Evolutionary conservation across 306 rosid genomes (phyloP).

Genomic region (Vigna mungo): DNA sequence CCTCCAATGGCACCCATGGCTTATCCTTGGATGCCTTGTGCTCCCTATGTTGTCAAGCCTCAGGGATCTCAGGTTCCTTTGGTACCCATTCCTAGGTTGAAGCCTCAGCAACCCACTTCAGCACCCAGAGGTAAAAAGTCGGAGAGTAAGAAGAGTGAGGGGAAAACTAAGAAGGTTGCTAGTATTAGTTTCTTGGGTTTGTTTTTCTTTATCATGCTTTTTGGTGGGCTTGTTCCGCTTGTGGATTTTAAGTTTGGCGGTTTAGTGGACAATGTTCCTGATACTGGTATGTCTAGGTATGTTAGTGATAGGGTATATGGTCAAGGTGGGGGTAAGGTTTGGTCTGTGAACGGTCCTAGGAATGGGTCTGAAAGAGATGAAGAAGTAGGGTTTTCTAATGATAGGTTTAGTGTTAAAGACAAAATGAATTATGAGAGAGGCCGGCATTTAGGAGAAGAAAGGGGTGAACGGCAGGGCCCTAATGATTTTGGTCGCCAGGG

Average conservation of each 20-base stretch:
- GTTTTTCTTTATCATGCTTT: constrained; percentile 74
- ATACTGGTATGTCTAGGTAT: constrained; percentile 57
- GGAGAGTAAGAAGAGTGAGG: constrained; percentile 69
- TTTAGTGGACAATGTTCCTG: constrained; percentile 52
- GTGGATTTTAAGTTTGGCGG: constrained; percentile 69
- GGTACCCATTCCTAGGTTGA: constrained; percentile 92
- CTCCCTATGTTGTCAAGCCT: constrained; percentile 79
- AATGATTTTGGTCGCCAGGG: constrained; percentile 50
- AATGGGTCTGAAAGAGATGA: constrained; percentile 62
- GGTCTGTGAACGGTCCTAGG: constrained; percentile 49
- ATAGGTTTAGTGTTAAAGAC: constrained; percentile 53
- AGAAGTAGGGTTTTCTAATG: constrained; percentile 50
- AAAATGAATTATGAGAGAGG: constrained; percentile 50
- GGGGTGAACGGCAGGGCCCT: constrained; percentile 40
- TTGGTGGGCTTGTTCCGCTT: constrained; percentile 82
- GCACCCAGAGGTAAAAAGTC: constrained; percentile 60
- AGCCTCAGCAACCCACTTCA: constrained; percentile 66
- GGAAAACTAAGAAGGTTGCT: constrained; percentile 92
- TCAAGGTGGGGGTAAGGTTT: constrained; percentile 64
- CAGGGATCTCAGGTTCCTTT: constrained; percentile 90
- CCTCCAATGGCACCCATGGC: constrained; percentile 73
- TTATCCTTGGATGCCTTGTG: constrained; percentile 83
- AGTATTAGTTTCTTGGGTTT: constrained; percentile 93
- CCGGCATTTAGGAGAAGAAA: constrained; percentile 48
- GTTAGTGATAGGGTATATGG: constrained; percentile 55